Evolutionary conservation across 768 basidiomycete genomes (phyloP), one percentile per base, ranked within the genome.

Genomic region (Podaxis carcinomalis): DNA sequence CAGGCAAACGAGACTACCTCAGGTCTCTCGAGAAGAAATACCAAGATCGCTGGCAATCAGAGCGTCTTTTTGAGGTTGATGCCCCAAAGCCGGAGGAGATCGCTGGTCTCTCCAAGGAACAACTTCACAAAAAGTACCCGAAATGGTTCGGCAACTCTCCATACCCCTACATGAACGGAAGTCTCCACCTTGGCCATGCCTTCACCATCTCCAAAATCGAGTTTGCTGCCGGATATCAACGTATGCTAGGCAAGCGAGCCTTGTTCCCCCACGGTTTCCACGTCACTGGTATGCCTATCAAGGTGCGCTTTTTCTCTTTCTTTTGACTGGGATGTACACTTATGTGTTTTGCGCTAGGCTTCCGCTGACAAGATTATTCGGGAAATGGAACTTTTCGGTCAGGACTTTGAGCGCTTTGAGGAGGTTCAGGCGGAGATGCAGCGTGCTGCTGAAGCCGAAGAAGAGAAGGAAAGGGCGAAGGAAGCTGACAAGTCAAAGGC

Each of bases 71-170:
- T 73, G 90, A 98, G 73, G 83, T 89, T 69, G 80, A 89, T 66
- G 88, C 95, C 37, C 96, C 97, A 1, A 74, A 87, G 19, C 72
- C 78, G 11, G 83, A 85, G 53, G 86, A 91, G 47, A 79, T 88
- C 47, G 76, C 76, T 59, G 86, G 85, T 61, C 82, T 90, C 87
- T 10, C 59, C 28, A 77, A 77, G 16, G 78, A 80, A 21, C 80
- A 95, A 69, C 76, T 96, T 68, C 79, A 81, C 63, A 79, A 88
- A 68, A 85, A 87, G 74, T 84, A 86, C 73, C 95, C 95, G 19
- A 98, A 98, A 78, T 98, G 95, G 93, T 91, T 98, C 71, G 97
- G 96, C 57, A 97, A 87, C 76, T 96, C 90, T 74, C 95, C 95
- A 55, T 97, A 80, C 76, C 92, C 94, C 1, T 99, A 99, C 81